Base-by-base conservation (phyloP, 2,329 filamentous ascomycete species). In the Metarhizium rileyi region DNA sequence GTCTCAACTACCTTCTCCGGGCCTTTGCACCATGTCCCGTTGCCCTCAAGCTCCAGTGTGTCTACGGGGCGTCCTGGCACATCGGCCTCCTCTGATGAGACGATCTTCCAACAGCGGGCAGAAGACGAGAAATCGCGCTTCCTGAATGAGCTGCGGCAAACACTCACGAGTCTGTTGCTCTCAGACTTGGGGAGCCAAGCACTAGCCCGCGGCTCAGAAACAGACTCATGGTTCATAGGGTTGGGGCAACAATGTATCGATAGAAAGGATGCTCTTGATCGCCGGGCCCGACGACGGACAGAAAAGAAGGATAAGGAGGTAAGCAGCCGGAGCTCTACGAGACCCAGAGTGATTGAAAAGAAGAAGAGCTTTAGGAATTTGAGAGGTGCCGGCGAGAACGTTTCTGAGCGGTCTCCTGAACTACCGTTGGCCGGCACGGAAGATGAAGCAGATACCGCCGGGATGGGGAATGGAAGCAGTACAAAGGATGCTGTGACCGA, bases 151-250 rank as follows among this genome's bases (percentile, higher is more conserved):
- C 72, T 95, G 27, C 84, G 84, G 57, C 86, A 90, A 61, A 86
- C 83, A 0, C 70, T 97, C 36, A 91, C 85, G 2, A 90, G 89
- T 55, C 73, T 98, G 18, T 70, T 97, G 2, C 70, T 97, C 25
- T 97, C 91, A 46, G 93, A 98, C 63, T 74, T 97, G 4, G 90
- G 90, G 5, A 90, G 84, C 38, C 79, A 88, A 27, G 84, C 96
- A 1, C 93, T 94, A 65, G 81, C 83, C n/a, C 80, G 80, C 46
- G 93, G 93, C 3, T 95, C 90, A 40, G 93, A 98, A 69, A 97
- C 91, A 1, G 93, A 97, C 64, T 75, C 75, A 3, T 96, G 91
- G 86, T 93, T 96, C 57, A 75, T 79, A 47, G 78, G 79, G 14
- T 65, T 90, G 6, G 80, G 81, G 3, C 78, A 84, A 57, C 72